Evolutionary conservation across 176 grass and related monocot genomes (phyloP), one percentile per base, ranked within the genome.

Genomic region (Musa troglodytarum): DNA sequence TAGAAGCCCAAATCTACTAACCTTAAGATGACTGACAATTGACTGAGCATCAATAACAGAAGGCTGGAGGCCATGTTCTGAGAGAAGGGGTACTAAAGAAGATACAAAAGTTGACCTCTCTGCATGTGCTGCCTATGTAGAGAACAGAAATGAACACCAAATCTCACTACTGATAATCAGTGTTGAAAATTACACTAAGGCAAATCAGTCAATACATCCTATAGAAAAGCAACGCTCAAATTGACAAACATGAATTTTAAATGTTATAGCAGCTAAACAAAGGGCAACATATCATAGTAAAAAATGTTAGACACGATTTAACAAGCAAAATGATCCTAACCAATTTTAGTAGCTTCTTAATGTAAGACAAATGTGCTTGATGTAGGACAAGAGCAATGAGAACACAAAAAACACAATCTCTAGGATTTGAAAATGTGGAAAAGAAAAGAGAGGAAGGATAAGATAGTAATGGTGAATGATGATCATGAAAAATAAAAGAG

Each of bases 31-130:
- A 81, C 89, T 83, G 28, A 88, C 89, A 81, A 97, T 97, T 53
- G 93, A 97, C 79, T 92, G 93, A 80, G 93, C 93, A 62, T 97
- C 93, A 83, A 58, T 67, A 63, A 83, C 85, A 81, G 93, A 79
- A 90, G 93, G 90, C 69, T 92, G 87, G 8, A 90, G 79, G 49
- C 81, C 77, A 85, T 92, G 90, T 81, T 97, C 89, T 76, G 85
- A 86, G 29, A 92, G 82, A 90, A 97, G 85, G 79, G 90, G 85
- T 70, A 97, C 84, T 58, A 97, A 85, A 83, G 90, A 97, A 67
- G 87, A 90, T 77, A 97, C 82, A 72, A 97, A 97, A 50, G 86
- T 97, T 20, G 93, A 85, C 76, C 93, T 97, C 82, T 92, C 93
- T 83, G 92, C 90, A 76, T 97, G 90, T n/a, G 90, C 93, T 72